phyloP scores from a whole-genome alignment of 2,329 filamentous ascomycete species.

The Colletotrichum trifolii region DNA sequence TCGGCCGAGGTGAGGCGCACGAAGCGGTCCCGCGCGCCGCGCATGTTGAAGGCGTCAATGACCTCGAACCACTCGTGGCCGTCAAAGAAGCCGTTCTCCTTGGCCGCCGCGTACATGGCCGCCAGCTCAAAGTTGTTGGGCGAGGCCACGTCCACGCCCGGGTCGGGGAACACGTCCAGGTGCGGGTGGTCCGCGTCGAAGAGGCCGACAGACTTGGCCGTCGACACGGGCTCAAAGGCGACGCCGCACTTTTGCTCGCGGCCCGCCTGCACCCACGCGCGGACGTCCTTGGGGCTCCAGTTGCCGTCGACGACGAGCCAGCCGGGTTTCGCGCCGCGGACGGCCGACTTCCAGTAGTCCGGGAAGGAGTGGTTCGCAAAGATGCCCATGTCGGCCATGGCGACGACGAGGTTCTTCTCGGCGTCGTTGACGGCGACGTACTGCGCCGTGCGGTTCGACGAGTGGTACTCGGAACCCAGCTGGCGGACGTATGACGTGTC shows the following conservation, averaged over 20 bases:
- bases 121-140: conserved; percentile 87
- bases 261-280: conserved; percentile 73
- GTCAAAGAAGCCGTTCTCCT: conserved; percentile 74
- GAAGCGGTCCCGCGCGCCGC: conserved; percentile 78
- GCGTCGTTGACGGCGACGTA: conserved; percentile 91
- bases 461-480: conserved; percentile 59
- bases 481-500: conserved; percentile 71
- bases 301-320: conserved; percentile 91
- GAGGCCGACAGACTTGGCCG: conserved; percentile 77
- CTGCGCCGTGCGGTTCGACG: conserved; percentile 79
- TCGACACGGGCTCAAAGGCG: conserved; percentile 91
- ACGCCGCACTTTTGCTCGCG: conserved; percentile 67
- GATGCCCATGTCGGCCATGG: conserved; percentile 96
- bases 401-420: conserved; percentile 85
- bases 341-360: conserved; percentile 68
- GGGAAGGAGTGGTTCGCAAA: conserved; percentile 69
- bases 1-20: conserved; percentile 72
- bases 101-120: conserved; percentile 81
- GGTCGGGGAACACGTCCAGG: conserved; percentile 66
- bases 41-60: conserved; percentile 80
- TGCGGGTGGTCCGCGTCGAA: conserved; percentile 62
- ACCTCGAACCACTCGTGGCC: conserved; percentile 79
- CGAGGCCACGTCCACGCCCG: conserved; percentile 78
- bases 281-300: conserved; percentile 76
- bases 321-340: conserved; percentile 68